Evolutionary conservation across 768 basidiomycete genomes (phyloP).

Genomic region (Suillus sp.): DNA sequence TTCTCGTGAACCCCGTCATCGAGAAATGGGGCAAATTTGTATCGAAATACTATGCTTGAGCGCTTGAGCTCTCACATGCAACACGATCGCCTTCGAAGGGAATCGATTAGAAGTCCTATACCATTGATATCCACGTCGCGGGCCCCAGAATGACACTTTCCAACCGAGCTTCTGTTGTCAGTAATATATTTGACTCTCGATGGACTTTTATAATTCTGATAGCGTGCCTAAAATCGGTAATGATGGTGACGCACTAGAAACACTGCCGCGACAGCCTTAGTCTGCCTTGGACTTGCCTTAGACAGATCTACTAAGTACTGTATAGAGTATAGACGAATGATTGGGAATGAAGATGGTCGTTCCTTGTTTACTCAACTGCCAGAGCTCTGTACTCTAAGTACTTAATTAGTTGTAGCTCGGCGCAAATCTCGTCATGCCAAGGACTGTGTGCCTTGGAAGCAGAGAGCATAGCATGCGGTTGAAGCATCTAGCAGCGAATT

Average conservation of each 20-base stretch:
- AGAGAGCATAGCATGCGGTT: neutral
- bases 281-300: neutral
- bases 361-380: neutral
- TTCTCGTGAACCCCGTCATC: constrained; percentile 72
- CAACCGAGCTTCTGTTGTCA: neutral
- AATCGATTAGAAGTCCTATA: neutral
- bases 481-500: neutral
- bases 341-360: neutral
- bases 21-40: constrained; percentile 77
- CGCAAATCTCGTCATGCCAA: neutral
- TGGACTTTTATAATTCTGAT: neutral
- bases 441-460: neutral
- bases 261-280: neutral
- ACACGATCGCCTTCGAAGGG: neutral
- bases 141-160: neutral
- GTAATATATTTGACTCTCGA: neutral
- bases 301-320: neutral
- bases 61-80: constrained; percentile 18
- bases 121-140: neutral
- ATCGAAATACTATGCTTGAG: constrained; percentile 34
- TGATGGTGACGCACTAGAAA: neutral
- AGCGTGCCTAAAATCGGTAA: neutral
- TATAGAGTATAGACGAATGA: neutral
- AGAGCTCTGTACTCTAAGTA: neutral
- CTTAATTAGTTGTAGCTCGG: neutral